Evolutionary conservation across 2,329 filamentous ascomycete species (phyloP), one percentile per base, ranked within the genome.

Genomic region (Corinectria fuckeliana): DNA sequence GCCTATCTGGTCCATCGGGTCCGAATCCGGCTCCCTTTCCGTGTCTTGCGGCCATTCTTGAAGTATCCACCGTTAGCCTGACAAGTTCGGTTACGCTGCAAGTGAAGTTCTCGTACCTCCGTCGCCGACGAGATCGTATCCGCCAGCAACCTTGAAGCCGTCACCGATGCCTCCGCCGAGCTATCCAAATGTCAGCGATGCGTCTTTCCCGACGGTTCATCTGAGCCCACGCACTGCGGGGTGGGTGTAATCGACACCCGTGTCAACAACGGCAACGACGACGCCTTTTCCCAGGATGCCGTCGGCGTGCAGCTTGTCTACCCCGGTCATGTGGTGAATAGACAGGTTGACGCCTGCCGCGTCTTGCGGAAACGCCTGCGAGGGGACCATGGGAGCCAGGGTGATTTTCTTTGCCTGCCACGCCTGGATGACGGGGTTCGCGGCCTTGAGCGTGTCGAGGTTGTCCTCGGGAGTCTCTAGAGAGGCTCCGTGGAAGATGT

Each of bases 1-100:
- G 14, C 70, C 72, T 14, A 61, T 25, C 1, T 65, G 54, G 25
- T 73, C 71, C 11, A 60, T 57, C 3, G 72, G 72, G 41, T 74
- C 71, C 8, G 61, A 63, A 49, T 72, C 63, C 0, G 72, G 71
- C 1, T 47, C 21, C 44, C 51, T 64, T 18, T 48, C 28, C 10
- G 42, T 23, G 28, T 26, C 53, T 23, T 50, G 21, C 3, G 60
- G 56, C 58, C 56, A 53, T 44, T 44, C 38, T n/a, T 56, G 25
- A 13, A 3, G 10, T 13, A 18, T 34, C 32, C 3, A 28, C 25
- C 30, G 4, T 50, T 26, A 50, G 26, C 30, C 20, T 14, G 13
- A 39, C 28, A 23, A 5, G 21, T 23, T 13, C 8, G 7, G 5
- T 28, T 18, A 10, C 10, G 16, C 2, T 4, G 13, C 4, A 11